phyloP scores from a whole-genome alignment of 768 basidiomycete genomes.

The Lentinula lateritia region DNA sequence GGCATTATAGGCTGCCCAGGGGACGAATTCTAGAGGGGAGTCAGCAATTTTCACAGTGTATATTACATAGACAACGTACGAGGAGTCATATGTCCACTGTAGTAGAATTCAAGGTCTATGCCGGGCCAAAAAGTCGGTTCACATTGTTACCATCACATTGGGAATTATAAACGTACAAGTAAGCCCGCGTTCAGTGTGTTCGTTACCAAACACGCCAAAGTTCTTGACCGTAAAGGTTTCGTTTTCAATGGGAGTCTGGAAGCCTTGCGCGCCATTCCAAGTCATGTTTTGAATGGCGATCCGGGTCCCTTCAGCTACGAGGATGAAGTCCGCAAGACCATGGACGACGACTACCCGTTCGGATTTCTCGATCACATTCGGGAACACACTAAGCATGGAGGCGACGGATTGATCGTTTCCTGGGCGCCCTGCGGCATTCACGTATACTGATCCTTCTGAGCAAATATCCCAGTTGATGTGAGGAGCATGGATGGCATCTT shows the following conservation, averaged over 20 bases:
- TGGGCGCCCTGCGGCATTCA: slow-evolving; percentile 30
- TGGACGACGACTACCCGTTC: slow-evolving; percentile 60
- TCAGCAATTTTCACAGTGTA: slow-evolving; percentile 2
- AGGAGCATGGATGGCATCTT: slow-evolving; percentile 60
- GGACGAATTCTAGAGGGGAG: slow-evolving; percentile 37
- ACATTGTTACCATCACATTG: too few species aligned
- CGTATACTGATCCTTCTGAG: slow-evolving; percentile 46
- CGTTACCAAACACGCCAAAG: slow-evolving; percentile 56
- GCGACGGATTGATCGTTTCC: slow-evolving; percentile 52
- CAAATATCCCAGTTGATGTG: slow-evolving; percentile 55
- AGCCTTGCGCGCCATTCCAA: slow-evolving; percentile 61
- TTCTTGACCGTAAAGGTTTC: slow-evolving; percentile 62
- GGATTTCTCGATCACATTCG: slow-evolving; percentile 67
- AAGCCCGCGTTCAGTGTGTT: slow-evolving; percentile 59
- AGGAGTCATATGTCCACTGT: slow-evolving; percentile 56
- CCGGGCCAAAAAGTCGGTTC: background rate
- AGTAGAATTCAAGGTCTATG: slow-evolving; percentile 51
- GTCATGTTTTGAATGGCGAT: slow-evolving; percentile 51
- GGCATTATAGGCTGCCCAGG: slow-evolving; percentile 40
- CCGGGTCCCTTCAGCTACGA: slow-evolving; percentile 40
- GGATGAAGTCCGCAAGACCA: slow-evolving; percentile 48
- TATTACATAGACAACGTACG: slow-evolving; percentile 27
- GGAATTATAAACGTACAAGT: slow-evolving; percentile 38
- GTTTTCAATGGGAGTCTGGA: slow-evolving; percentile 54
- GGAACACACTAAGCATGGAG: slow-evolving; percentile 56